A percentile compares a stretch with the other conserved stretches of the same genome.
These are phyloP conservation scores for Lolium multiflorum DNA, from an alignment of 176 grass and related monocot genomes.

Conservation along the genomic window DNA sequence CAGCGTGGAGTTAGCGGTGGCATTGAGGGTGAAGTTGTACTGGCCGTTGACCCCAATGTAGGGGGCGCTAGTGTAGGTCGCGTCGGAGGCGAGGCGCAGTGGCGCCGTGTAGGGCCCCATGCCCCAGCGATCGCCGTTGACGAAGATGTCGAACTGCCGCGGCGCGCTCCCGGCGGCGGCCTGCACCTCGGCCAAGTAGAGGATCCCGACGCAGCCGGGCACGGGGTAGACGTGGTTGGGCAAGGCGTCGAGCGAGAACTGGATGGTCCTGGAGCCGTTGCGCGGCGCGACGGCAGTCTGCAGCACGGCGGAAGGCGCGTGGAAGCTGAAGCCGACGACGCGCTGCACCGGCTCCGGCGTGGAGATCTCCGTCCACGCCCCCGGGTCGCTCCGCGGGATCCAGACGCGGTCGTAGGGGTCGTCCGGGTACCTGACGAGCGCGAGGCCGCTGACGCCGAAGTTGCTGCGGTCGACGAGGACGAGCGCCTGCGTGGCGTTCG, in stretches of 20 bases:
- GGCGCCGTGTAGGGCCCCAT: neutral
- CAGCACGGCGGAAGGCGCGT: conserved; percentile 51
- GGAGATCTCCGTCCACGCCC: conserved; percentile 24
- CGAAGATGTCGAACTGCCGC: conserved; percentile 39
- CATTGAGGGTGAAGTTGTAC: conserved; percentile 39
- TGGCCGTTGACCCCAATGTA: neutral
- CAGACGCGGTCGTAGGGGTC: conserved; percentile 47
- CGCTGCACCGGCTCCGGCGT: conserved; percentile 11
- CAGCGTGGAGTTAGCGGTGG: conserved; percentile 44
- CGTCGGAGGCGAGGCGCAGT: neutral
- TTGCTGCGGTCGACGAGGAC: conserved; percentile 37
- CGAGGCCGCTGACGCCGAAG: conserved; percentile 26
- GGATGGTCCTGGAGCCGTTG: conserved; percentile 48
- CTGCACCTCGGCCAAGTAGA: conserved; percentile 50
- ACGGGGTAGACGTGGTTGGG: neutral
- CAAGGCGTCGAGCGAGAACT: conserved; percentile 15
- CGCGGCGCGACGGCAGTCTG: conserved; percentile 45
- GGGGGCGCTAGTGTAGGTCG: neutral
- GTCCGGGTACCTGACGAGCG: conserved; percentile 45
- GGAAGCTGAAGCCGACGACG: neutral
- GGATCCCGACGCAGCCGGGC: conserved; percentile 18
- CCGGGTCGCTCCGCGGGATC: neutral
- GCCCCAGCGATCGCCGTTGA: conserved; percentile 18
- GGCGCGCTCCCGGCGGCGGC: neutral
- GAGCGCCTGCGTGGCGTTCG: conserved; percentile 18